phyloP scores from a whole-genome alignment of 768 basidiomycete genomes.

The Kockovaella imperatae region DNA sequence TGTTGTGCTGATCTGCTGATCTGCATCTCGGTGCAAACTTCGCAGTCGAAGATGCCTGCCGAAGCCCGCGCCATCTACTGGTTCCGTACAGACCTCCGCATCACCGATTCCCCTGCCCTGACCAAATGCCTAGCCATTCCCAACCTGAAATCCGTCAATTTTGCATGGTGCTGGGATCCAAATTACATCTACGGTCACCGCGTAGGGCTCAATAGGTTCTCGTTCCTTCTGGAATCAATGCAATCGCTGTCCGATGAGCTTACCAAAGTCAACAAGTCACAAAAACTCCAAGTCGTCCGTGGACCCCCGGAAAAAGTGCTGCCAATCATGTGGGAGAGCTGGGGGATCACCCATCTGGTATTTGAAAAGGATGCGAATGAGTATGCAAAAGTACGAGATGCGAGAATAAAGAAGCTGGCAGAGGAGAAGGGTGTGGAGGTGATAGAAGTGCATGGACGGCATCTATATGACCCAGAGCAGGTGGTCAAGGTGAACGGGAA shows the following conservation, averaged over 20 bases:
- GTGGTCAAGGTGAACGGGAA: conserved; percentile 39
- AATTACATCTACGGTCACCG: conserved; percentile 39
- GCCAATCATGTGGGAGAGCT: conserved; percentile 37
- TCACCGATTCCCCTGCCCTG: conserved; percentile 43
- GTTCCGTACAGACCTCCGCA: conserved; percentile 45
- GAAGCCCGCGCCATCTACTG: conserved; percentile 44
- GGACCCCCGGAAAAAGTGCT: conserved; percentile 41
- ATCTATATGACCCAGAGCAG: conserved; percentile 42
- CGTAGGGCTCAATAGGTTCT: conserved; percentile 44
- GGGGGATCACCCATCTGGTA: conserved; percentile 46
- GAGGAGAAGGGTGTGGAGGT: conserved; percentile 35
- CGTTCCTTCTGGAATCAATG: conserved; percentile 41
- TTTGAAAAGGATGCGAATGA: conserved; percentile 42
- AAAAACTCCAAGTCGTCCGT: conserved; percentile 42
- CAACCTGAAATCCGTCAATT: conserved; percentile 27
- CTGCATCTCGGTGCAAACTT: no score
- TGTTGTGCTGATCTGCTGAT: no score
- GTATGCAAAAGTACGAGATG: conserved; percentile 41
- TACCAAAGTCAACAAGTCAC: conserved; percentile 32
- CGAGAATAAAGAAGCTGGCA: conserved; percentile 28
- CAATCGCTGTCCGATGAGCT: conserved; percentile 30
- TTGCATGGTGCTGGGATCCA: conserved; percentile 43
- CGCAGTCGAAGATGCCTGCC: no score
- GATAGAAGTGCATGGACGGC: conserved; percentile 42
- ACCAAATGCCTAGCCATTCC: conserved; percentile 21